A percentile compares a stretch with the other conserved stretches of the same genome.
Conservation (phyloP, 257 asterid genomes). For the Solanum chaucha region DNA sequence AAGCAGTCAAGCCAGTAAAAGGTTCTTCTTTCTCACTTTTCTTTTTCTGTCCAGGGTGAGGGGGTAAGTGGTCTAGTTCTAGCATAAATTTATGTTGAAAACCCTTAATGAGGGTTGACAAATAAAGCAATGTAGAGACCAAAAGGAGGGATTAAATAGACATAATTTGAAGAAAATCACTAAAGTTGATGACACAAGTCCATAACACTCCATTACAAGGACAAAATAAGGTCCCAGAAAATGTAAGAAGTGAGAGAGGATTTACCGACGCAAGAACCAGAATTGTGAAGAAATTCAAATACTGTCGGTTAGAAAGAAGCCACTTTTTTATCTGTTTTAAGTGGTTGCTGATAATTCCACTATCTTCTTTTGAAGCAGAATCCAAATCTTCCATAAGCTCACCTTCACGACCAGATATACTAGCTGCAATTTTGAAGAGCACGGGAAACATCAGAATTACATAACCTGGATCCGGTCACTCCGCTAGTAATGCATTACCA, state of each 20-base stretch:
- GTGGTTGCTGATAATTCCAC: constrained; percentile 34
- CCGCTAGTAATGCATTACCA: not conserved
- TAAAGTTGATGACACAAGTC: not conserved
- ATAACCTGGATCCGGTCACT: not conserved
- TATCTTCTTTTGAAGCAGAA: constrained; percentile 28
- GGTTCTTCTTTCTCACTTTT: not conserved
- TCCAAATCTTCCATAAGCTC: constrained; percentile 59
- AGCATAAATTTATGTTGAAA: not conserved
- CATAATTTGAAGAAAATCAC: not conserved
- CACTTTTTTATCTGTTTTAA: constrained; percentile 48
- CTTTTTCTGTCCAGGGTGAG: not conserved
- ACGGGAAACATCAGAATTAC: not conserved
- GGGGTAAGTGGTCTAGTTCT: not conserved
- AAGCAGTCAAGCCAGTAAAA: not conserved
- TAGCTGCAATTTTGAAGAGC: constrained; percentile 25
- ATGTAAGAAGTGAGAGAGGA: not conserved
- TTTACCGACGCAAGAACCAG: constrained; percentile 77
- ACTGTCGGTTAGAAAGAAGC: constrained; percentile 56
- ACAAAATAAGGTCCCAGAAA: not conserved
- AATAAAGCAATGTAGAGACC: not conserved
- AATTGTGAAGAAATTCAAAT: constrained; percentile 63
- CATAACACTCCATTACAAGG: not conserved
- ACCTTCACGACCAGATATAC: constrained; percentile 44
- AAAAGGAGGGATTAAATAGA: not conserved
- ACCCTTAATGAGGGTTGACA: not conserved